These are phyloP conservation scores for Dryas drummondii DNA, from an alignment of 306 rosid species.

Conservation along the genomic window DNA sequence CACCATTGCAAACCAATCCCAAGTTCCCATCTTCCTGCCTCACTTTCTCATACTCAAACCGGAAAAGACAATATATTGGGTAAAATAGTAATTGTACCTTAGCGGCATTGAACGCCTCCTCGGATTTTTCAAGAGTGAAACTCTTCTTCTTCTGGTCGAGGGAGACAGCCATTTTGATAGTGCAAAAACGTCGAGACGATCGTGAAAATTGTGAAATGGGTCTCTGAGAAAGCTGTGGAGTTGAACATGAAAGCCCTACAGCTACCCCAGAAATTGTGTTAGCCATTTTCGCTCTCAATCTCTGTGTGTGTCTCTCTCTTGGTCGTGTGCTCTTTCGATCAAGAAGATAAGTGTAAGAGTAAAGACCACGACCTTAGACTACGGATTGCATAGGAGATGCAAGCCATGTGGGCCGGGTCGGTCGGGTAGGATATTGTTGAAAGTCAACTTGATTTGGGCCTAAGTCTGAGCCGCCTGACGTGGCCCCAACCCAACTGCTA, in stretches of 20 bases:
- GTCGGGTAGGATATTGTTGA: not conserved
- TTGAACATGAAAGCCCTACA: conserved; percentile 44
- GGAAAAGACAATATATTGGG: not conserved
- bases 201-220: conserved; percentile 26
- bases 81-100: conserved; percentile 44
- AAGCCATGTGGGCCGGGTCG: not conserved
- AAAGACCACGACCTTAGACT: not conserved
- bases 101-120: conserved; percentile 86
- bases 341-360: conserved; percentile 11
- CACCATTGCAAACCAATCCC: not conserved
- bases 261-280: conserved; percentile 39
- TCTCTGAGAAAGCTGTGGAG: conserved; percentile 26
- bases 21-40: not conserved
- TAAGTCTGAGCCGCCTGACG: not conserved
- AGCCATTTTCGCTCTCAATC: conserved; percentile 37
- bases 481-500: not conserved
- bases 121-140: conserved; percentile 71
- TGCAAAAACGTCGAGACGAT: conserved; percentile 26
- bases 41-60: not conserved
- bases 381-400: not conserved
- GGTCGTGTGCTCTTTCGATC: not conserved
- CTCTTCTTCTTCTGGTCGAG: conserved; percentile 63
- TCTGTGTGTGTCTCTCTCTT: not conserved
- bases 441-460: not conserved
- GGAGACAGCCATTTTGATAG: conserved; percentile 68